These are phyloP conservation scores for Rhodomyrtus tomentosa DNA, from an alignment of 345 rosid species.

Conservation along the genomic window DNA sequence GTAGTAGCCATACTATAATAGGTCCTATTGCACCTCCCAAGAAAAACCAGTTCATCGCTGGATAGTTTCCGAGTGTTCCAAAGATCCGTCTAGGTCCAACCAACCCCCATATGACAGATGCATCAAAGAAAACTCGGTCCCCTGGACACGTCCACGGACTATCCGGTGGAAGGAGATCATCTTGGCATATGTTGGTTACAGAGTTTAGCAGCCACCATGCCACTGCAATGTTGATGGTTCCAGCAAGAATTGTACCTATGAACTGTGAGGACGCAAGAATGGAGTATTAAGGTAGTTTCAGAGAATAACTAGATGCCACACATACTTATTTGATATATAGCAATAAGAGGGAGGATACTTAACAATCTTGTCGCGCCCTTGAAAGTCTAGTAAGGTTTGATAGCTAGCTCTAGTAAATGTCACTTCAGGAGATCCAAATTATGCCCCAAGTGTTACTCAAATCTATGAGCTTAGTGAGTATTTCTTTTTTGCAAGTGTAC, in stretches of 20 bases:
- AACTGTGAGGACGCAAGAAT: conserved; percentile 20
- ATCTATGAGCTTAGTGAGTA: neutral
- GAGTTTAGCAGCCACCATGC: conserved; percentile 86
- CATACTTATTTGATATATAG: neutral
- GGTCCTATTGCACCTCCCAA: conserved; percentile 80
- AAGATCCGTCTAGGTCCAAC: conserved; percentile 76
- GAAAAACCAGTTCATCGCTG: conserved; percentile 80
- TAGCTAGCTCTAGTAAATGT: neutral
- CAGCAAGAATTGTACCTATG: conserved; percentile 77
- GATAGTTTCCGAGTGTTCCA: conserved; percentile 63
- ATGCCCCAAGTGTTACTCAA: neutral
- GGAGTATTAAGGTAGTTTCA: neutral
- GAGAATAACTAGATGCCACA: neutral
- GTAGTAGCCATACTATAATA: conserved; percentile 48
- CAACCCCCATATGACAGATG: conserved; percentile 88
- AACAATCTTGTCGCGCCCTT: neutral
- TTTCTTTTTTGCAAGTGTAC: neutral
- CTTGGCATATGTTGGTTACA: conserved; percentile 64
- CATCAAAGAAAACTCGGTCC: conserved; percentile 83
- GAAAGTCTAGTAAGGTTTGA: neutral
- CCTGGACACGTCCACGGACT: conserved; percentile 92
- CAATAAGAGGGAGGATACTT: neutral
- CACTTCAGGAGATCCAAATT: neutral
- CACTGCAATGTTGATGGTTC: conserved; percentile 65
- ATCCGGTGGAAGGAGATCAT: conserved; percentile 49